phyloP scores from a whole-genome alignment of 108 stramenopile species.

The Stephanodiscus triporus region DNA sequence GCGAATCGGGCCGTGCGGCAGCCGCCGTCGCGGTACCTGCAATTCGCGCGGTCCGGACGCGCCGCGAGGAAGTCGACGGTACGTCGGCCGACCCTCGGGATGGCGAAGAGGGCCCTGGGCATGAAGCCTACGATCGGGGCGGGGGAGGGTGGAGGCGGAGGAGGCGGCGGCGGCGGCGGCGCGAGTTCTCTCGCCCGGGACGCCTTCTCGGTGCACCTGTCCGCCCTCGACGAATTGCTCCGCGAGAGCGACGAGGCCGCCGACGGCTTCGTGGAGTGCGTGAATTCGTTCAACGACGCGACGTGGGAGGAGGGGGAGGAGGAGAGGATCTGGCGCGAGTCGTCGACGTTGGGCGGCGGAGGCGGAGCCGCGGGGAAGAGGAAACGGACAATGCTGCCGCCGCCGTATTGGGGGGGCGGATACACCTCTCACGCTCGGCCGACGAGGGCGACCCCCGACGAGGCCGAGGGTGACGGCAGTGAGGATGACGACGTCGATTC shows the following conservation, averaged over 20 bases:
- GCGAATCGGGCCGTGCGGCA: slow-evolving; percentile 26
- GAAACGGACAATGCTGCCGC: slow-evolving; percentile 17
- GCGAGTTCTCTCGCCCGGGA: slow-evolving; percentile 20
- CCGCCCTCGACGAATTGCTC: slow-evolving; percentile 40
- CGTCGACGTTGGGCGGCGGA: not conserved
- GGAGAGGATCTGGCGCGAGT: slow-evolving; percentile 1
- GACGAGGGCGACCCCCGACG: not conserved
- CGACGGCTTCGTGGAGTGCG: slow-evolving; percentile 36
- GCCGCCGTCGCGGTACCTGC: slow-evolving; percentile 30
- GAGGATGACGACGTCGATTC: slow-evolving; percentile 23
- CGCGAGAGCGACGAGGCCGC: slow-evolving; percentile 37
- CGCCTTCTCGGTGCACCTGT: slow-evolving; percentile 35
- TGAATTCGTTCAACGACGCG: slow-evolving; percentile 24
- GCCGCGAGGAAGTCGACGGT: slow-evolving; percentile 33
- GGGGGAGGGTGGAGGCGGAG: slow-evolving; percentile 11
- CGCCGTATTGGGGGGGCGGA: slow-evolving; percentile 40
- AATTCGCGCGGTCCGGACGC: slow-evolving; percentile 33
- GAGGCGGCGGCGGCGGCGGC: slow-evolving; percentile 19
- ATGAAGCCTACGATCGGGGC: not conserved
- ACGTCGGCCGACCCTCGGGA: slow-evolving; percentile 9
- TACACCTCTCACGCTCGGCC: slow-evolving; percentile 15
- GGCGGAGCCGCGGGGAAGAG: not conserved
- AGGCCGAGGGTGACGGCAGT: slow-evolving; percentile 11
- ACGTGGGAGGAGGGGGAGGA: slow-evolving; percentile 24
- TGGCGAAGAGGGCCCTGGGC: slow-evolving; percentile 17